phyloP scores from a whole-genome alignment of 2,329 filamentous ascomycete genomes.

The Lachnellula willkommii region DNA sequence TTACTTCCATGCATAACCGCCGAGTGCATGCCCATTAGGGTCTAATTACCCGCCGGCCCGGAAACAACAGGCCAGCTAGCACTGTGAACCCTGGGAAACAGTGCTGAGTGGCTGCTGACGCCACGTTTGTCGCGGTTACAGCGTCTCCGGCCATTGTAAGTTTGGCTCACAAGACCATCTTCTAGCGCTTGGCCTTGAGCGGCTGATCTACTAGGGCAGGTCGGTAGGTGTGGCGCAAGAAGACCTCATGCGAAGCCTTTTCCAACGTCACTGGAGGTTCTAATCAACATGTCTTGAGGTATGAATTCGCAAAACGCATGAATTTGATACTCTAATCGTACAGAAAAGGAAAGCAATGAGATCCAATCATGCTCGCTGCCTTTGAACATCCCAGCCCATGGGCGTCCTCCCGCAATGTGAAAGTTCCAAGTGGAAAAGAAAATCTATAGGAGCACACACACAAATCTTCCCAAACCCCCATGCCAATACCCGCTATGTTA shows the following conservation, averaged over 20 bases:
- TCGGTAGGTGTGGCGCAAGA: background rate
- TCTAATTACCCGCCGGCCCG: background rate
- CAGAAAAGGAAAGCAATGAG: background rate
- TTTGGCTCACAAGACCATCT: background rate
- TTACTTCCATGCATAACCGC: no score
- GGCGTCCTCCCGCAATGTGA: no score
- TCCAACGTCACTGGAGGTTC: background rate
- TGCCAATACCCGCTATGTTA: constrained; percentile 1
- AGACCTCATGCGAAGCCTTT: background rate
- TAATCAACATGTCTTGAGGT: background rate
- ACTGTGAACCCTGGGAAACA: background rate
- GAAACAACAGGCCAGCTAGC: background rate
- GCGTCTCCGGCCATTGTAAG: constrained; percentile 8
- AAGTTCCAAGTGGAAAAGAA: no score
- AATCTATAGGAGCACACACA: no score
- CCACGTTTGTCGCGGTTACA: background rate
- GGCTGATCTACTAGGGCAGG: background rate
- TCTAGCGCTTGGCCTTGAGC: no score
- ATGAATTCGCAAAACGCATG: background rate
- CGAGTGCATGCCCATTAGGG: no score
- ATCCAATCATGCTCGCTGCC: no score
- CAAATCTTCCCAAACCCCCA: no score
- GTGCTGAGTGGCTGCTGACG: background rate
- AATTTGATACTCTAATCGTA: background rate
- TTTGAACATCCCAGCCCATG: no score